phyloP scores from a whole-genome alignment of 2,329 filamentous ascomycete genomes.

The Cladobotryum mycophilum region DNA sequence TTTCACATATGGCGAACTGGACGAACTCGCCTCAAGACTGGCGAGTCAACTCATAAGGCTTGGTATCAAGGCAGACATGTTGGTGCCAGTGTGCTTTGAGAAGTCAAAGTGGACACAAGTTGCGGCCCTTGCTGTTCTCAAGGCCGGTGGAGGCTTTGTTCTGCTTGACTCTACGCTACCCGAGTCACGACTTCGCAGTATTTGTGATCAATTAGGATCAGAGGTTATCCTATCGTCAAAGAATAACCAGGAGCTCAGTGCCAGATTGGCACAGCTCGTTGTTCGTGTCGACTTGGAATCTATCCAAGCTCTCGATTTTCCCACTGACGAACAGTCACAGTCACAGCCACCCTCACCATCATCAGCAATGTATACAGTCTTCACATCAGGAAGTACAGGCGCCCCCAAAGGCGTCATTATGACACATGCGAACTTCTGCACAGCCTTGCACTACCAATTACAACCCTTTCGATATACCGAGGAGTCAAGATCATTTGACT shows the following conservation, averaged over 20 bases:
- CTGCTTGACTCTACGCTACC: no score
- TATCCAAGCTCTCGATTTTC: no score
- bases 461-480: background rate
- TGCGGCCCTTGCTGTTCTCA: background rate
- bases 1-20: constrained; percentile 17
- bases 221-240: no score
- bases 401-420: constrained; percentile 6
- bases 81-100: constrained; percentile 1
- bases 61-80: background rate
- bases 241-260: no score
- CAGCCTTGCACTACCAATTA: background rate
- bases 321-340: no score
- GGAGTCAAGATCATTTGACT: constrained; percentile 4
- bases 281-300: no score
- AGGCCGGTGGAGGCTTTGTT: no score
- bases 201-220: no score
- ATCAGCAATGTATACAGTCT: background rate
- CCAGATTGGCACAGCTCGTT: no score
- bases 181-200: no score
- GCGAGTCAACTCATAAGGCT: constrained; percentile 8
- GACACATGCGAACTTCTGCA: constrained; percentile 1
- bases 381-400: constrained; percentile 11
- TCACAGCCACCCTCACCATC: no score
- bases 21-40: constrained; percentile 11
- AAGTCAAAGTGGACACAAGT: no score